Conservation (phyloP, 129 eudicot genomes). For the Escallonia herrerae region DNA sequence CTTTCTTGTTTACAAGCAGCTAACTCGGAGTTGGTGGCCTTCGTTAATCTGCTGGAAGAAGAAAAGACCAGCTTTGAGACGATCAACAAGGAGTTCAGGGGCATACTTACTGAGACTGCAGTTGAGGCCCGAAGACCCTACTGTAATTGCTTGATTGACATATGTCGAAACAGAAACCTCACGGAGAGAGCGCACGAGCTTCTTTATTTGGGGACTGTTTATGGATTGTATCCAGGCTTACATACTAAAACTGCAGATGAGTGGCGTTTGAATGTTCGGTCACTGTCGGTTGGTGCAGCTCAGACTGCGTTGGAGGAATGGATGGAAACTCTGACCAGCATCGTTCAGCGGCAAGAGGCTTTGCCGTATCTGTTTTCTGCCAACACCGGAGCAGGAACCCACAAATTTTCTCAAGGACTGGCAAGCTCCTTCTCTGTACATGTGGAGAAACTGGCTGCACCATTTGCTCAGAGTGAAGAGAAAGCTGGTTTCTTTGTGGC, state of each 20-base stretch:
- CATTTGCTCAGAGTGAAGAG: slow-evolving; percentile 39
- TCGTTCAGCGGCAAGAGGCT: slow-evolving; percentile 28
- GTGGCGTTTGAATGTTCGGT: slow-evolving; percentile 55
- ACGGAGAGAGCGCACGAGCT: slow-evolving; percentile 56
- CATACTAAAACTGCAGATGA: slow-evolving; percentile 49
- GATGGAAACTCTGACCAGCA: slow-evolving; percentile 36
- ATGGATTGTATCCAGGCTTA: slow-evolving; percentile 45
- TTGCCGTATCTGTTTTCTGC: slow-evolving; percentile 44
- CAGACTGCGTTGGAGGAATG: slow-evolving; percentile 62
- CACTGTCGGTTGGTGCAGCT: slow-evolving; percentile 60
- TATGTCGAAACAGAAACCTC: slow-evolving; percentile 35
- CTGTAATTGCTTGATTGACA: slow-evolving; percentile 57
- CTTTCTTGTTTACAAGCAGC: slow-evolving; percentile 34
- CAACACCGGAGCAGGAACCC: slow-evolving; percentile 51
- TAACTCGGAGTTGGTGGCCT: slow-evolving; percentile 35
- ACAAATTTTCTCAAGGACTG: slow-evolving; percentile 49
- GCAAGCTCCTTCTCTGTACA: slow-evolving; percentile 43
- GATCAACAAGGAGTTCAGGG: slow-evolving; percentile 37
- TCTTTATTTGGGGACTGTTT: slow-evolving; percentile 31
- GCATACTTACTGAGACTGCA: slow-evolving; percentile 20
- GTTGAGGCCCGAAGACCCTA: slow-evolving; percentile 44
- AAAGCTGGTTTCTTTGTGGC: slow-evolving; percentile 44
- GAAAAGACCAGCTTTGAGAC: slow-evolving; percentile 13
- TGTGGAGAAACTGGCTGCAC: slow-evolving; percentile 39
- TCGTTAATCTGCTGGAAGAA: slow-evolving; percentile 24